phyloP scores from a whole-genome alignment of 2,329 filamentous ascomycete species.

The Pseudocercospora crystallina region DNA sequence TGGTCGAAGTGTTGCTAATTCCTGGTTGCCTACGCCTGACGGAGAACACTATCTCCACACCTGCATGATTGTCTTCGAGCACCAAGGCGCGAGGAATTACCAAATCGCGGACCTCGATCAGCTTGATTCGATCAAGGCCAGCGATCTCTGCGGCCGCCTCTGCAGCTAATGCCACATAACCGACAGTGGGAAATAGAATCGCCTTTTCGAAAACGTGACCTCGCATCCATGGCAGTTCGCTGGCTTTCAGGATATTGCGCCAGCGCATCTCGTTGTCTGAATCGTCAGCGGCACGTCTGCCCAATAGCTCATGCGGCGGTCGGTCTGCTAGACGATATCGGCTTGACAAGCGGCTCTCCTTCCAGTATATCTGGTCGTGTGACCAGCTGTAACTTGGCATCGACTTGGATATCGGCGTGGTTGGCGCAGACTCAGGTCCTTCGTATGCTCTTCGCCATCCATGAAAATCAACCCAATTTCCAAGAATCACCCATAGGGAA shows the following conservation, averaged over 20 bases:
- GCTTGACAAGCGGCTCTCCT: slow-evolving; percentile 16
- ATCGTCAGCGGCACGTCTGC: slow-evolving; percentile 17
- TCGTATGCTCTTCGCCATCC: slow-evolving; percentile 17
- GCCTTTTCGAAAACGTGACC: slow-evolving; percentile 35
- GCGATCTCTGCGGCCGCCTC: slow-evolving; percentile 22
- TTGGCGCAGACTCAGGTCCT: slow-evolving; percentile 2
- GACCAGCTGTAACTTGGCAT: slow-evolving; percentile 19
- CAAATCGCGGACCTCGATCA: slow-evolving; percentile 20
- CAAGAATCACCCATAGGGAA: slow-evolving; percentile 18
- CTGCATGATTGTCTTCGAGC: slow-evolving; percentile 17
- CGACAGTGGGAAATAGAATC: slow-evolving; percentile 36
- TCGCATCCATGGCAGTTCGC: slow-evolving; percentile 34
- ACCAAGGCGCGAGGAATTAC: slow-evolving; percentile 20
- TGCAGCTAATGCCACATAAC: slow-evolving; percentile 25
- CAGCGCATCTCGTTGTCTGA: slow-evolving; percentile 19
- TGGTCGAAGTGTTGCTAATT: slow-evolving; percentile 32
- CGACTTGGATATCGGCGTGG: neutral
- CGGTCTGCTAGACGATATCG: slow-evolving; percentile 12
- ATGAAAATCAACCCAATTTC: slow-evolving; percentile 15
- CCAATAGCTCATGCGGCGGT: slow-evolving; percentile 18
- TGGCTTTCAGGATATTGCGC: slow-evolving; percentile 17
- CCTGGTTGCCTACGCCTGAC: slow-evolving; percentile 19
- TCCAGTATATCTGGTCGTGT: slow-evolving; percentile 18
- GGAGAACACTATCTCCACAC: slow-evolving; percentile 31
- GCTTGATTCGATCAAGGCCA: slow-evolving; percentile 14